Conservation (phyloP, 805 yeast species). For the Wickerhamia fluorescens region DNA sequence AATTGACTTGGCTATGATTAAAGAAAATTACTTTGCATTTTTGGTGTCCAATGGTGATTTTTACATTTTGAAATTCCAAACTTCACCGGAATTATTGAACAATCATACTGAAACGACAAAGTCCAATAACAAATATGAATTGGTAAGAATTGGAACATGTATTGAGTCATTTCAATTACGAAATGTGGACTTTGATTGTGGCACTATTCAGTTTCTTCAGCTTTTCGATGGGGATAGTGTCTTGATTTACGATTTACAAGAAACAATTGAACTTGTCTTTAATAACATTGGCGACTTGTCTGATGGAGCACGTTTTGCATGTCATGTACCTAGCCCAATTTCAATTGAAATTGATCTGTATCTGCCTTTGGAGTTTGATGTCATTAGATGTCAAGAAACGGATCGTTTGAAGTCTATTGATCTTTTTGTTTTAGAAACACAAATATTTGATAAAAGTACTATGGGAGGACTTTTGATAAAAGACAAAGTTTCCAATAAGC, state of each 20-base stretch:
- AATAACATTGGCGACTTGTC: conserved; percentile 10
- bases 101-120: too few species aligned
- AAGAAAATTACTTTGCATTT: conserved; percentile 27
- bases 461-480: conserved; percentile 24
- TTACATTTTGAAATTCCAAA: conserved; percentile 28
- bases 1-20: conserved; percentile 18
- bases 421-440: conserved; percentile 37
- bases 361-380: conserved; percentile 18
- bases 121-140: conserved; percentile 27
- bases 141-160: conserved; percentile 20
- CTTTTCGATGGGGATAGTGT: conserved; percentile 34
- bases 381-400: conserved; percentile 2
- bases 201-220: conserved; percentile 12
- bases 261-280: conserved; percentile 16
- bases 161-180: conserved; percentile 29
- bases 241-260: conserved; percentile 20
- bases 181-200: conserved; percentile 11
- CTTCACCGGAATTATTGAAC: too few species aligned
- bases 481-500: conserved; percentile 28
- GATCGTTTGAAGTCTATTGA: conserved; percentile 23
- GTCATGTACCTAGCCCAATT: conserved; percentile 16
- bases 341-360: conserved; percentile 17
- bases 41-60: conserved; percentile 33
- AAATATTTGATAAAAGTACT: conserved; percentile 14
- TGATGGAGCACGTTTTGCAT: conserved; percentile 11